Percentiles rank a stretch among this genome's conserved stretches.
Evolutionary conservation across 306 rosid species (phyloP).

Genomic region (Cucurbita ficifolia): DNA sequence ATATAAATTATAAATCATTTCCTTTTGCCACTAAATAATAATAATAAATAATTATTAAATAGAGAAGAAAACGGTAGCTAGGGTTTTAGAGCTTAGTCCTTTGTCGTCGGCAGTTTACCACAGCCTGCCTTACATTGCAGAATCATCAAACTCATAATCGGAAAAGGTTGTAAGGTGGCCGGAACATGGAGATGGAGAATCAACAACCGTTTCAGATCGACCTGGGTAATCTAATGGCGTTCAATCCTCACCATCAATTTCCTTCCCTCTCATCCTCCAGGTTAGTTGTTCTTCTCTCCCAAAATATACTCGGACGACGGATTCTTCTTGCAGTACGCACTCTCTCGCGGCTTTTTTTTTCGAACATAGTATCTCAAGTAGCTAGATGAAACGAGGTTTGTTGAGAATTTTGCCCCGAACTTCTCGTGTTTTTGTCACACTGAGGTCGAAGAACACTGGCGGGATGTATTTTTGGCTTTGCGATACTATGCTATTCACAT

Average conservation of each 20-base stretch:
- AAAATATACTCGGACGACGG: not conserved
- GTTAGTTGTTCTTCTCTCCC: slow-evolving; percentile 6
- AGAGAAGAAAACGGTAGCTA: not conserved
- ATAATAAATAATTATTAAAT: not conserved
- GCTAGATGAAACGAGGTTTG: too few relatives aligned
- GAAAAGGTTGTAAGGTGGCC: not conserved
- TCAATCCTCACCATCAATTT: slow-evolving; percentile 31
- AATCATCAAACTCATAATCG: not conserved
- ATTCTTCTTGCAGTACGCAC: not conserved
- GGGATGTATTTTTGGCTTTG: not conserved
- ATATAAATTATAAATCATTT: too few relatives aligned
- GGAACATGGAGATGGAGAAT: slow-evolving; percentile 16
- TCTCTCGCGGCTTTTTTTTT: not conserved
- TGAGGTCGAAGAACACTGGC: not conserved
- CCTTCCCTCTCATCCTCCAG: slow-evolving; percentile 35
- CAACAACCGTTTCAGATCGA: slow-evolving; percentile 30
- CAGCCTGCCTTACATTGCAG: not conserved
- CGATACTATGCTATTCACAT: not conserved
- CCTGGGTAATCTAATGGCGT: slow-evolving; percentile 65
- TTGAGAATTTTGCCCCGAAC: not conserved
- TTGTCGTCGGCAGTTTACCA: not conserved
- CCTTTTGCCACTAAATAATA: too few relatives aligned
- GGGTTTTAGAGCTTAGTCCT: not conserved
- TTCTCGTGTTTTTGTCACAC: not conserved
- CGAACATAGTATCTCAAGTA: not conserved